Evolutionary conservation across 768 basidiomycete species (phyloP), one percentile per base, ranked within the genome.

Genomic region (Tricholoma saponaceum): DNA sequence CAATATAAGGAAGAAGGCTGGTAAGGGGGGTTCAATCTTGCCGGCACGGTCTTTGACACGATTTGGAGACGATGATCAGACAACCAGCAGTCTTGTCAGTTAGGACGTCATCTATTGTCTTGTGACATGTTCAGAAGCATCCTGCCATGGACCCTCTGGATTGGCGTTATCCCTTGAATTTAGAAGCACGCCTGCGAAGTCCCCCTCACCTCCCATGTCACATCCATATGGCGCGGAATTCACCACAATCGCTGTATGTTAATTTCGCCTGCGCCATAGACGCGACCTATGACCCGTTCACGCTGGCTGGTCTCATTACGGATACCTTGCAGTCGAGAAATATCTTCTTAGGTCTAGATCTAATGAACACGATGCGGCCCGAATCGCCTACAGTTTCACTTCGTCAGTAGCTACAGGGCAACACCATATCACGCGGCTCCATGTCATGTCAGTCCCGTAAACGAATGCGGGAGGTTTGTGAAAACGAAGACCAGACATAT

Each of bases 1-100:
- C 53, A 58, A 58, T 62, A 55, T 58, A 57, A 54, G 62, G 22
- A 60, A 63, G 52, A 58, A 60, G 58, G 51, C 56, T 28, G 16
- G 26, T n/a, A 49, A 49, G 13, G 47, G 44, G 44, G 41, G 25
- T 59, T 49, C 58, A 62, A 51, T 41, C 58, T 56, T 58, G 57
- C 39, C 61, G 63, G 61, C 54, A 54, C 28, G 44, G 37, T 52
- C 56, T 57, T 50, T 49, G 43, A 54, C 26, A 26, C 49, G 53
- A 28, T 37, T 30, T 26, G 50, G 28, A 30, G 49, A 58, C 43
- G 56, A 39, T 52, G 56, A 51, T 52, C 49, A 30, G 35, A 26
- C 51, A 58, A 16, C 32, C 52, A 16, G 37, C 51, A 43, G 53
- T 52, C 55, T 56, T 51, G 47, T 44, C 59, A 59, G 46, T 59